Base-by-base conservation (phyloP, 2,329 filamentous ascomycete genomes). In the Septoria petroselini region DNA sequence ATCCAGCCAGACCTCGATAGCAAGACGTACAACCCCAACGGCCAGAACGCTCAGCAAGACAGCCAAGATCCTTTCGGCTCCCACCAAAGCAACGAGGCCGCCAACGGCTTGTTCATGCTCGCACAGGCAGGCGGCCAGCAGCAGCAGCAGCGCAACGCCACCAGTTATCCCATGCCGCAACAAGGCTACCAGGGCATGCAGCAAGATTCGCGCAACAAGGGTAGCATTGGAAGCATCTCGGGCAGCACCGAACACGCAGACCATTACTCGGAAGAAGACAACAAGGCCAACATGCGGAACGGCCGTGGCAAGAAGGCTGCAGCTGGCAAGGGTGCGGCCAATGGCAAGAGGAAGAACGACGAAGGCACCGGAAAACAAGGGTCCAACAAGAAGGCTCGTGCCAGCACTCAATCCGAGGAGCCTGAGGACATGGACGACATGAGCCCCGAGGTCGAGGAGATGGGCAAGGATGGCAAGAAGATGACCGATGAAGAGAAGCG, bases 401-500 rank as follows among this genome's bases (percentile, higher is more conserved):
- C 68, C 3, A 81, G 75, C 53, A 71, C 73, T 47, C 58, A 62
- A 51, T 58, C 58, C 15, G 76, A 81, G 3, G 74, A 79, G 4
- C 75, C 71, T 44, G 76, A 76, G 57, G 79, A 76, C 39, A 78
- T 81, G 41, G 76, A 80, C 4, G 78, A 76, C 42, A 75, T 52
- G 29, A 53, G 50, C 33, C 45, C 81, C 40, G 70, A 74, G 3
- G 69, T 69, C 21, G 68, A 69, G 9, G 68, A 71, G 39, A 60
- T 66, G 50, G 71, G 72, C 46, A 74, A 76, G 33, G 81, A 85
- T 62, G 74, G 76, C 34, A 86, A 83, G 69, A 96, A 95, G 76
- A 95, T 96, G 89, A 96, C 91, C 0, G 93, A 97, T 49, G 93
- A 97, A 65, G 93, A 98, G 74, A 98, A 98, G 76, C 81, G 93